Evolutionary conservation across 179 eudicot species (phyloP), one percentile per base, ranked within the genome.

Genomic region (Camellia oleifera): DNA sequence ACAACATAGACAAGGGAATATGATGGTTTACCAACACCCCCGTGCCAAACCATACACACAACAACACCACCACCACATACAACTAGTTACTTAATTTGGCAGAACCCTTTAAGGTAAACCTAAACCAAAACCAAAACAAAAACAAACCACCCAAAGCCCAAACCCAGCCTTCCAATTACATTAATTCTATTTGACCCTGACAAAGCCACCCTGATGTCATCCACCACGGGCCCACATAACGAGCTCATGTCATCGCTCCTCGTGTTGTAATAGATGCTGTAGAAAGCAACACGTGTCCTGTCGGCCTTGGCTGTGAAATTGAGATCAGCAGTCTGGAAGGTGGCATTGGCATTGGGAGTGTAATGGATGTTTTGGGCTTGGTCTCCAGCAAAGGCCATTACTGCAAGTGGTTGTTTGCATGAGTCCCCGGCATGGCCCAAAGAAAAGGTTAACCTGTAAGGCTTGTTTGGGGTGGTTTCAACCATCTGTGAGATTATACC

Each of bases 401-500:
- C 76, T 0, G 99, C 99, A 1, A 96, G 86, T 0, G 98, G 99
- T 78, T 90, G 90, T 84, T 86, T 89, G 85, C 99, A 96, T 4
- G 89, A 81, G 83, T 94, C 99, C 5, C 91, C 89, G 0, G 91
- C 98, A 14, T 85, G 92, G 32, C 99, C 99, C 75, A 94, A 62
- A 0, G 93, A 88, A 80, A 94, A 96, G 77, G 85, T 84, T 74
- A 96, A 46, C 40, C 81, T 87, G 86, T 96, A 94, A 2, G 86
- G 91, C 82, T 92, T 92, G 83, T 96, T 90, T 0, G 95, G 93
- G 75, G 89, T 90, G 78, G 99, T 96, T 62, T 80, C 84, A 0
- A 96, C 97, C 94, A 89, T 96, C 83, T 96, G 99, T 10, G 99
- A 94, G 71, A 96, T 89, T 20, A 96, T 96, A 76, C 99, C 99